A percentile compares a stretch with the other conserved stretches of the same genome.
Conservation (phyloP, 352 stramenopile genomes). For the Pythium dissimile region DNA sequence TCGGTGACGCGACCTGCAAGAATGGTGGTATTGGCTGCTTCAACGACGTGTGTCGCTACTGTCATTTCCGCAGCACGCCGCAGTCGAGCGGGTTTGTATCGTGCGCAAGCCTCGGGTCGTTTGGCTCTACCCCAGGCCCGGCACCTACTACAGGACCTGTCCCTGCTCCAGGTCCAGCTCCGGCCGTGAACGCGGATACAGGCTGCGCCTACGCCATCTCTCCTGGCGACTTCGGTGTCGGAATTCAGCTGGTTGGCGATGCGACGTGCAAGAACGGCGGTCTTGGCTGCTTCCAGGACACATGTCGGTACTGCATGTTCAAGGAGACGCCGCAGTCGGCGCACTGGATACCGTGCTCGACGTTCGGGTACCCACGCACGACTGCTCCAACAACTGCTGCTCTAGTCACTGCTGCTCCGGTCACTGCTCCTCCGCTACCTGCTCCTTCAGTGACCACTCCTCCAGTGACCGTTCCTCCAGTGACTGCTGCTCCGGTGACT, state of each 20-base stretch:
- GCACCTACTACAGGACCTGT: neutral
- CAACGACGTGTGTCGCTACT: slow-evolving; percentile 10
- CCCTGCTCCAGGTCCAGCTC: neutral
- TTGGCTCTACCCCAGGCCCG: neutral
- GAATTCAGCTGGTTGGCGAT: slow-evolving; percentile 8
- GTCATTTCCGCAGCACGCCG: neutral
- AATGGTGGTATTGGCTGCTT: slow-evolving; percentile 22
- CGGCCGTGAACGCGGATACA: neutral
- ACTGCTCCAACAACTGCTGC: neutral
- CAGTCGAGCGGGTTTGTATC: neutral
- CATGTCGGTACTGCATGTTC: slow-evolving; percentile 5
- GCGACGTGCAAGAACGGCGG: neutral
- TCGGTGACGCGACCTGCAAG: slow-evolving; percentile 24
- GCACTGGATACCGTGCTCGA: neutral
- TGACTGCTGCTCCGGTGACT: neutral
- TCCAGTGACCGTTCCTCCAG: neutral
- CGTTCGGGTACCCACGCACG: neutral
- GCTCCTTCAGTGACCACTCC: neutral
- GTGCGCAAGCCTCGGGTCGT: neutral
- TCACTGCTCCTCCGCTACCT: neutral
- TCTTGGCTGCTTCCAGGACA: neutral
- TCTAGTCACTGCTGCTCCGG: neutral
- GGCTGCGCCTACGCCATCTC: neutral
- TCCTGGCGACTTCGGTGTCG: neutral
- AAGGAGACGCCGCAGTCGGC: neutral